A percentile compares a stretch with the other conserved stretches of the same genome.
Conservation (phyloP, 345 rosid species). For the Eucalyptus curtisii region DNA sequence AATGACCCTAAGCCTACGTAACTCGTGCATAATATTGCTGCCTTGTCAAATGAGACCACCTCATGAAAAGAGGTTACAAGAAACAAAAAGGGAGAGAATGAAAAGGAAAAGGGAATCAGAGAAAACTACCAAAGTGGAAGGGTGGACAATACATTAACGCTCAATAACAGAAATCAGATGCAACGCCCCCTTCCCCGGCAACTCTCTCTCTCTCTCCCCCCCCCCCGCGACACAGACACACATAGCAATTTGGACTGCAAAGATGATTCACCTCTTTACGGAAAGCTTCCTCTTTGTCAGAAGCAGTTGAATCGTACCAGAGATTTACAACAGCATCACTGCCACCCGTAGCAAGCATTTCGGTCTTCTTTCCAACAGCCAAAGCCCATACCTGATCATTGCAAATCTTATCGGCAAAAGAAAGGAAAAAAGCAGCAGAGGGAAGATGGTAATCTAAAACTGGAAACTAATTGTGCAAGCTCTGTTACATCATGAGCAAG, state of each 20-base stretch:
- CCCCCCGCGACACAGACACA: too few relatives aligned
- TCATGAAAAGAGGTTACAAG: neutral
- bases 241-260: neutral
- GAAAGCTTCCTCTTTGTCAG: conserved; percentile 80
- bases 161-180: neutral
- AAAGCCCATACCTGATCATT: conserved; percentile 78
- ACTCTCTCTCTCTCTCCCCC: neutral
- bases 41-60: neutral
- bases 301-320: conserved; percentile 84
- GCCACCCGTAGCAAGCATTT: conserved; percentile 90
- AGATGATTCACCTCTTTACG: conserved; percentile 61
- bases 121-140: neutral
- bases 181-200: neutral
- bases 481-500: neutral
- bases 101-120: neutral
- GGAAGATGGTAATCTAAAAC: neutral
- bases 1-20: neutral
- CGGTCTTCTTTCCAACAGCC: conserved; percentile 87
- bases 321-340: conserved; percentile 75
- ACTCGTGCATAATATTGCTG: neutral
- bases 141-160: neutral
- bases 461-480: neutral
- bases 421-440: neutral
- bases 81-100: neutral
- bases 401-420: neutral